These are phyloP conservation scores for Hanseniaspora sp. DNA, from an alignment of 1,139 yeast species.

Conservation along the genomic window DNA sequence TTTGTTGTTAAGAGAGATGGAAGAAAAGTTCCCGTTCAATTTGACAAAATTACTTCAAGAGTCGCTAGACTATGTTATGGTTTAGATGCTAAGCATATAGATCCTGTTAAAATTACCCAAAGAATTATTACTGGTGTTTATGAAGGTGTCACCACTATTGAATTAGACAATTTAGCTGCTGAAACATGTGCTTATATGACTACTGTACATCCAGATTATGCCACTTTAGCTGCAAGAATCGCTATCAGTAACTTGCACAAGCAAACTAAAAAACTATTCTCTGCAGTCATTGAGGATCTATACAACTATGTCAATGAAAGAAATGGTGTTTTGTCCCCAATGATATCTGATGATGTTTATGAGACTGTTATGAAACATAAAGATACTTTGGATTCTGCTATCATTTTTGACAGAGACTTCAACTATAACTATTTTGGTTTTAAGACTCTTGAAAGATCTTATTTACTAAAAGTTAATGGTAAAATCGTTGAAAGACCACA, in stretches of 20 bases:
- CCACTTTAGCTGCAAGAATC: slow-evolving; percentile 88
- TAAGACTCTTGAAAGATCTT: slow-evolving; percentile 78
- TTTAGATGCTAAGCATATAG: slow-evolving; percentile 70
- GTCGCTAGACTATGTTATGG: slow-evolving; percentile 67
- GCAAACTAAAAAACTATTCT: slow-evolving; percentile 83
- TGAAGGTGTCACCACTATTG: slow-evolving; percentile 92
- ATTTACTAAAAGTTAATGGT: slow-evolving; percentile 58
- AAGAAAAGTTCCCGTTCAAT: slow-evolving; percentile 74
- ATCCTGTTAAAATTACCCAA: slow-evolving; percentile 81
- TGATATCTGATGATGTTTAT: slow-evolving; percentile 65
- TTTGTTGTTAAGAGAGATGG: slow-evolving; percentile 60
- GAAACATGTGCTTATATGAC: slow-evolving; percentile 98
- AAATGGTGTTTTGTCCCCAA: slow-evolving; percentile 59
- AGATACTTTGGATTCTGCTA: slow-evolving; percentile 68
- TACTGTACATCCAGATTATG: slow-evolving; percentile 93
- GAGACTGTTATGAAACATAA: slow-evolving; percentile 51
- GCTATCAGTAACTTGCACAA: slow-evolving; percentile 93
- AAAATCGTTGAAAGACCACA: slow-evolving; percentile 83
- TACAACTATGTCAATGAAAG: slow-evolving; percentile 66
- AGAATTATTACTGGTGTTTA: slow-evolving; percentile 82
- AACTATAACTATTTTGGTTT: slow-evolving; percentile 76
- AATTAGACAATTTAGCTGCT: slow-evolving; percentile 90
- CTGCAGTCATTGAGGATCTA: slow-evolving; percentile 60
- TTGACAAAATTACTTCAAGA: slow-evolving; percentile 62
- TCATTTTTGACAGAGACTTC: slow-evolving; percentile 75